Evolutionary conservation across 192 early-diverging fungal genomes (phyloP), one percentile per base, ranked within the genome.

Genomic region (Rhizoclosmatium globosum): DNA sequence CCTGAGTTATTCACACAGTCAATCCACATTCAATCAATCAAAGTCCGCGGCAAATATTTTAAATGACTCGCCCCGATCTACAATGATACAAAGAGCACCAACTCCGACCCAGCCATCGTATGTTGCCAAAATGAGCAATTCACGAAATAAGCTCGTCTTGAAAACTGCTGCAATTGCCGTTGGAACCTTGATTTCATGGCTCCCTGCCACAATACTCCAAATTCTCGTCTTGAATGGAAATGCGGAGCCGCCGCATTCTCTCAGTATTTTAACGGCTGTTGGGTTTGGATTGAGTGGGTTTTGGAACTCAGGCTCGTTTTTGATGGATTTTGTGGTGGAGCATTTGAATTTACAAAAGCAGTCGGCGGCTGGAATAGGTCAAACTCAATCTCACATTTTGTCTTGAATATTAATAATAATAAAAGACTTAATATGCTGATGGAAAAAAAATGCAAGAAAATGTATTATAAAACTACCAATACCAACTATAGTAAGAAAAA

Each of bases 291-390:
- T 56, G 69, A 6, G 11, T 47, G 69, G 69, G 53, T 56, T 71
- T 56, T 71, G 69, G 69, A 71, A 71, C 56, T 15, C 47, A 21
- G 46, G 38, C 47, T 13, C 50, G n/a, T 71, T 56, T 71, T 56
- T 53, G 15, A 19, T 71, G 6, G 69, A 7, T 57, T 57, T 38
- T 7, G 19, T 47, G 7, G 47, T 45, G 69, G 39, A 68, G 9
- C 1, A 62, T 31, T 62, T 56, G 9, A n/a, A 15, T 9, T 56
- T 56, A 15, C 11, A 56, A 56, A 56, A 15, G 9, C 53, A n/a
- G 53, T 0, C 53, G 31, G 31, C 31, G 31, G 31, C 31, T 31
- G 31, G 31, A 31, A 0, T 31, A 31, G 0, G 31, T 31, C 31
- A 31, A 31, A 31, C 31, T 31, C 31, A 31, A 31, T 31, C 31